These are phyloP conservation scores for Sporothrix schenckii DNA, from an alignment of 2,329 filamentous ascomycete genomes.

Conservation along the genomic window DNA sequence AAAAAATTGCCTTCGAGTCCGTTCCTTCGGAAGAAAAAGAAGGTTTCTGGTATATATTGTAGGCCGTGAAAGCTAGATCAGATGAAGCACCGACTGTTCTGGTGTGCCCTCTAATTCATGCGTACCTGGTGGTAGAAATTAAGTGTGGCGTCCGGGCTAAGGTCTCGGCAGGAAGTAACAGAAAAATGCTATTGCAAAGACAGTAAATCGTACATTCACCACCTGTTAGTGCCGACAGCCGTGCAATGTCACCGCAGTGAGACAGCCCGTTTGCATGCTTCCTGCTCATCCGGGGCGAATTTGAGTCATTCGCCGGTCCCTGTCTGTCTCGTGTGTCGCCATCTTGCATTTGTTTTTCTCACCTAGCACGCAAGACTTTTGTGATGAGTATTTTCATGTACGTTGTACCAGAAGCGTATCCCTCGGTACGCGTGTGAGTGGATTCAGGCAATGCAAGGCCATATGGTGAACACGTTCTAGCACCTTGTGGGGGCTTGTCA, in stretches of 20 bases:
- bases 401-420: too few species aligned
- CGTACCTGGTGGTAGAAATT: background rate
- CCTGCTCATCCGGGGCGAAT: background rate
- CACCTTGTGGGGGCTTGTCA: background rate
- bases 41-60: background rate
- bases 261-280: background rate
- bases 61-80: background rate
- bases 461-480: background rate
- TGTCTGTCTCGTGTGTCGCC: background rate
- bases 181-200: background rate
- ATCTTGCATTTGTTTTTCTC: constrained; percentile 1
- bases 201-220: background rate
- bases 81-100: background rate
- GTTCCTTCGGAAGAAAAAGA: background rate
- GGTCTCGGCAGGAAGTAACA: background rate
- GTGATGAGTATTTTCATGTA: too few species aligned
- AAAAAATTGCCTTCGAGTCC: too few species aligned
- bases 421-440: background rate
- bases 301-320: background rate
- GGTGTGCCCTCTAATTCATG: too few species aligned
- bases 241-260: background rate
- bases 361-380: constrained; percentile 2
- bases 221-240: background rate
- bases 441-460: background rate
- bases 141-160: constrained; percentile 14